Base-by-base conservation (phyloP, 495 filamentous ascomycete species). In the Penicillium subrubescens region DNA sequence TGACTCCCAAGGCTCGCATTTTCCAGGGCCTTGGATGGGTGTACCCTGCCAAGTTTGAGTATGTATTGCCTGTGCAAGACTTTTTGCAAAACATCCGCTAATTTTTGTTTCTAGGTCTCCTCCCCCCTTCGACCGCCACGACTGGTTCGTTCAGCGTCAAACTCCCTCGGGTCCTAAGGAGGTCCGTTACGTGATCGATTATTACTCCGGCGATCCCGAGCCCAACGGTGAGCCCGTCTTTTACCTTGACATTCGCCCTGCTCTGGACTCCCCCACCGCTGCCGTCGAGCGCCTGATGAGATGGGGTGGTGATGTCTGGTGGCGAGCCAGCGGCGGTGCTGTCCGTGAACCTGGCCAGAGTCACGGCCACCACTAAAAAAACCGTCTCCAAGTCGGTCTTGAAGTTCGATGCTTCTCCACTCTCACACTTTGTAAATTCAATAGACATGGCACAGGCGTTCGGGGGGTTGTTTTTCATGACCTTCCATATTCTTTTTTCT, bases 221-320 rank as follows among this genome's bases (percentile, higher is more conserved):
- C 88, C 91, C 5, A 93, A 88, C 0, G 95, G 95, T 2, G 93
- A 97, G 70, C 93, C 95, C 2, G 94, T 98, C 8, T 99, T 99
- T 80, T 98, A 88, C 72, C 85, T 99, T 52, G 95, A 99, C 75
- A 96, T 99, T n/a, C 84, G 95, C 62, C 95, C 95, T 14, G 95
- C 95, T 12, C 69, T 97, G n/a, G 94, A 96, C 69, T 82, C 86
- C 4, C 93, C 93, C 2, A 91, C 85, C 0, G 87, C 87, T 12
- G 92, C 92, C 34, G 87, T 88, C 25, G 96, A 98, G 82, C 85
- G 96, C 59, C 73, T 93, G 63, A 84, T 96, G 75, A 79, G 93
- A 71, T 98, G 96, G 95, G 90, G 92, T 57, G 91, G 91, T 15
- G 92, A 97, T 79, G 87, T 96, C 5, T 99, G 95, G 95, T 95